These are phyloP conservation scores for Leishmania gerbilli DNA, from an alignment of 208 protist species.

Conservation along the genomic window DNA sequence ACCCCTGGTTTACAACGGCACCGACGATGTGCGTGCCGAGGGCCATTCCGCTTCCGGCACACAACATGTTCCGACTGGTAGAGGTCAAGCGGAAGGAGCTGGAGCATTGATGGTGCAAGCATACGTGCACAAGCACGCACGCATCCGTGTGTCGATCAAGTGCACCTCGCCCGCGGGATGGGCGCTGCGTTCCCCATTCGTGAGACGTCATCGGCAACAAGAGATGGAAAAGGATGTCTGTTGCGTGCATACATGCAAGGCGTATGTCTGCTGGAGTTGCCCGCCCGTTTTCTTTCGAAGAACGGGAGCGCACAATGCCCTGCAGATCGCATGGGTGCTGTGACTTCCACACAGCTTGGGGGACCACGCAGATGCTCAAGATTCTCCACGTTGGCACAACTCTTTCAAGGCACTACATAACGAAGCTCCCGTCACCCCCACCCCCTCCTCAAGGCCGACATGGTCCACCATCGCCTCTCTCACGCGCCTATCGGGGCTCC, in stretches of 20 bases:
- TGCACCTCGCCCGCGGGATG: neutral
- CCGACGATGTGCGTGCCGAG: conserved; percentile 58
- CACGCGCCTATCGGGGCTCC: neutral
- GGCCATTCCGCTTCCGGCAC: conserved; percentile 57
- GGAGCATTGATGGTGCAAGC: conserved; percentile 7
- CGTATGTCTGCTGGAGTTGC: neutral
- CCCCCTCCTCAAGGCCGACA: no score
- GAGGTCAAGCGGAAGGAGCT: conserved; percentile 38
- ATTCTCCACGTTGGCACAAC: neutral
- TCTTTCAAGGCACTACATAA: neutral
- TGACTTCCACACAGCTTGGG: neutral
- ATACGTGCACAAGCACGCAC: neutral
- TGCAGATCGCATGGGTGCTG: neutral
- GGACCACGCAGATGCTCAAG: neutral
- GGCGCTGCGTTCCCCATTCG: neutral
- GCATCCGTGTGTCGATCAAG: neutral
- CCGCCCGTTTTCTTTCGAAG: neutral
- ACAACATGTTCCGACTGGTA: conserved; percentile 76
- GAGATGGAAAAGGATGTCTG: neutral
- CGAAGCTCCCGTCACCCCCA: neutral
- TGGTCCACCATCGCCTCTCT: neutral
- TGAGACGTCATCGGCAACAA: neutral
- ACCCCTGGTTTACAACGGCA: conserved; percentile 73
- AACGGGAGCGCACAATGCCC: neutral
- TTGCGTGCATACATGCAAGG: no score